phyloP scores from a whole-genome alignment of 805 yeast genomes.

The Cyberlindnera petersonii region DNA sequence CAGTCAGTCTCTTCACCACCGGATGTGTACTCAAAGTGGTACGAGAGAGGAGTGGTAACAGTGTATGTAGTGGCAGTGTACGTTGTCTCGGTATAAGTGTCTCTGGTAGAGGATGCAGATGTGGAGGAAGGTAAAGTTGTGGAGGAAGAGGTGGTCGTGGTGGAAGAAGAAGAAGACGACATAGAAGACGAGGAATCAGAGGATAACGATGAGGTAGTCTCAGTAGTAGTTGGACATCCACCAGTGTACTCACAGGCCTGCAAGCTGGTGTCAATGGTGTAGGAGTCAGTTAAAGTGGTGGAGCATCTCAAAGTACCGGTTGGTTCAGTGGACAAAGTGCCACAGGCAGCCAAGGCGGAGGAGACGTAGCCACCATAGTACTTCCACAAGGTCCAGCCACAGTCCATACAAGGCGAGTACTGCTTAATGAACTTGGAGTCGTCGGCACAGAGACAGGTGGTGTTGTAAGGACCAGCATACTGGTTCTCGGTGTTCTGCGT shows the following conservation, averaged over 20 bases:
- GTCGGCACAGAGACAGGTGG: constrained; percentile 20
- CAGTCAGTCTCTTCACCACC: constrained; percentile 13
- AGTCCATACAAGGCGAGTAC: constrained; percentile 29
- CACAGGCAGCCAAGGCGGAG: constrained; percentile 27
- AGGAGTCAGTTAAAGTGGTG: constrained; percentile 19
- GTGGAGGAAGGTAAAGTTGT: no score
- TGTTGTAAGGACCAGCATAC: constrained; percentile 18
- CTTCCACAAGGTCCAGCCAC: constrained; percentile 36
- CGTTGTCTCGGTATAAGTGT: constrained; percentile 7
- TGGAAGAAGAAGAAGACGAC: constrained; percentile 1
- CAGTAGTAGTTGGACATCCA: constrained; percentile 6
- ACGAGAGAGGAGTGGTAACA: constrained; percentile 16
- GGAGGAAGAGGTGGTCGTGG: constrained; percentile 7
- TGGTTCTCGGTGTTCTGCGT: constrained; percentile 12
- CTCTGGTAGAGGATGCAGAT: constrained; percentile 1
- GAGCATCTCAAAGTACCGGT: constrained; percentile 29
- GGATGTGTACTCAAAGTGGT: constrained; percentile 5
- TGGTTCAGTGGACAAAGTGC: constrained; percentile 27
- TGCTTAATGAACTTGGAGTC: constrained; percentile 22
- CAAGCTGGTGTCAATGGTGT: constrained; percentile 5
- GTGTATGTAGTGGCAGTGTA: constrained; percentile 9
- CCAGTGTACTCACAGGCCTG: constrained; percentile 12
- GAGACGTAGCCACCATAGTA: constrained; percentile 28
- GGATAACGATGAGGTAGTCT: constrained; percentile 11
- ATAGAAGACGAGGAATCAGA: constrained; percentile 12